Conservation (phyloP, 495 filamentous ascomycete genomes). For the Aspergillus olivimuriae region DNA sequence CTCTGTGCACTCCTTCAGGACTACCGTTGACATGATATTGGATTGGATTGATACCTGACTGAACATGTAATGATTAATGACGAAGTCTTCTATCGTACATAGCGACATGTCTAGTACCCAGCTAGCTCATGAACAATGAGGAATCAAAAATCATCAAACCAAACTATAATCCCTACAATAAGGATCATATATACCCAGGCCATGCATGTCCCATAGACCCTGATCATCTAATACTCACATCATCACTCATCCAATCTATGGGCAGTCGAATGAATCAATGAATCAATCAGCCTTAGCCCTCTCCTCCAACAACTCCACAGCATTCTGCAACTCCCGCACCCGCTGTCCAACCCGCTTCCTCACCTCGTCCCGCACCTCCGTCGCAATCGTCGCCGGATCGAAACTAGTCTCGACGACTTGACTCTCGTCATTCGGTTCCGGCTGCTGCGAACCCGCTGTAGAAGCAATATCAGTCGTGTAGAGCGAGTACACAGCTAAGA, state of each 20-base stretch:
- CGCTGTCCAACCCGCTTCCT: slow-evolving; percentile 34
- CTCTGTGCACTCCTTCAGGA: not conserved
- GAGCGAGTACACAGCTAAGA: slow-evolving; percentile 28
- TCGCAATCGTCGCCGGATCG: slow-evolving; percentile 24
- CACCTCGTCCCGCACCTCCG: slow-evolving; percentile 30
- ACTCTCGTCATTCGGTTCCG: slow-evolving; percentile 5
- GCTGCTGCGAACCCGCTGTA: not conserved
- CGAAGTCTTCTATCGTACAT: not conserved
- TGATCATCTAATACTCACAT: no score
- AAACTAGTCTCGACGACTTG: slow-evolving; percentile 25
- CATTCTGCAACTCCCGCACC: slow-evolving; percentile 38
- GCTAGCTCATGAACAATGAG: no score
- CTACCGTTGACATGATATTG: no score
- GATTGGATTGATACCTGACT: not conserved
- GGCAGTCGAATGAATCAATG: not conserved
- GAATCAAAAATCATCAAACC: no score
- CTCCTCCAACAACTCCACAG: slow-evolving; percentile 36
- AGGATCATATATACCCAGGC: not conserved
- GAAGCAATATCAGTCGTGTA: slow-evolving; percentile 22
- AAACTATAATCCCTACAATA: no score
- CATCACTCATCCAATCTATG: no score
- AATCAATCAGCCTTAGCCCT: slow-evolving; percentile 29
- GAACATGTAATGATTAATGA: slow-evolving; percentile 7
- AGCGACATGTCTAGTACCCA: no score
- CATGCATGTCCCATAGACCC: no score